These are phyloP conservation scores for Solanum appendiculatum DNA, from an alignment of 257 asterid genomes.

Conservation along the genomic window DNA sequence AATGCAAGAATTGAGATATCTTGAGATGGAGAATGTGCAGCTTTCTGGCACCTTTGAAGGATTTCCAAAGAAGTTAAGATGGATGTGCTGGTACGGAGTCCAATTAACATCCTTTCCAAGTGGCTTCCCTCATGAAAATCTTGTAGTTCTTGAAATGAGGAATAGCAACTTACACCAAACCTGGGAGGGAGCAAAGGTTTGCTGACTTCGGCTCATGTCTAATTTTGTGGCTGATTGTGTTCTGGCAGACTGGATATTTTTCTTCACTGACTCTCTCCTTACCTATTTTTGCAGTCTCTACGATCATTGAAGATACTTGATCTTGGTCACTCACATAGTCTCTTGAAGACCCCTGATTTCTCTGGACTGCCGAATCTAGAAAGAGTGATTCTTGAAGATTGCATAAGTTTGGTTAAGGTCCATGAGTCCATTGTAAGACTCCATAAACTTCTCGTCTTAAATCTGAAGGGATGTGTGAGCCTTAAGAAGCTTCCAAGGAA, in stretches of 20 bases:
- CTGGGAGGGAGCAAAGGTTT: slow-evolving; percentile 9
- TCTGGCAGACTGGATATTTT: not conserved
- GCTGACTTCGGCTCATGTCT: not conserved
- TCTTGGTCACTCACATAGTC: slow-evolving; percentile 1
- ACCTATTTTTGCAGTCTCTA: not conserved
- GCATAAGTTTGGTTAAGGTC: slow-evolving; percentile 1
- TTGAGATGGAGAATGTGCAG: not conserved
- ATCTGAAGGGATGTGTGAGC: not conserved
- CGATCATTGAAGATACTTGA: slow-evolving; percentile 5
- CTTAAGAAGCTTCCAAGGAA: slow-evolving; percentile 1
- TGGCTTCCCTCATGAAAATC: not conserved
- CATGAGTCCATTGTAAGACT: slow-evolving; percentile 7
- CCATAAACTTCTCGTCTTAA: not conserved
- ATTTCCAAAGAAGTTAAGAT: slow-evolving; percentile 6
- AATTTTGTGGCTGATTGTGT: not conserved
- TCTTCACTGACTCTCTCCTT: not conserved
- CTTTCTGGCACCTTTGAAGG: not conserved
- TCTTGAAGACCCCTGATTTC: slow-evolving; percentile 4
- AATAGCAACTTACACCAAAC: slow-evolving; percentile 4
- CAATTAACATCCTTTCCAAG: not conserved
- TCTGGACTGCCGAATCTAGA: slow-evolving; percentile 6
- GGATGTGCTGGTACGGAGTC: slow-evolving; percentile 3
- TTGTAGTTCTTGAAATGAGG: slow-evolving; percentile 9
- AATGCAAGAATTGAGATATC: not conserved
- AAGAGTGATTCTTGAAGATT: slow-evolving; percentile 3